Percentiles rank a stretch among this genome's conserved stretches.
These are phyloP conservation scores for Yarrowia galli DNA, from an alignment of 1,139 yeast genomes.

Conservation along the genomic window DNA sequence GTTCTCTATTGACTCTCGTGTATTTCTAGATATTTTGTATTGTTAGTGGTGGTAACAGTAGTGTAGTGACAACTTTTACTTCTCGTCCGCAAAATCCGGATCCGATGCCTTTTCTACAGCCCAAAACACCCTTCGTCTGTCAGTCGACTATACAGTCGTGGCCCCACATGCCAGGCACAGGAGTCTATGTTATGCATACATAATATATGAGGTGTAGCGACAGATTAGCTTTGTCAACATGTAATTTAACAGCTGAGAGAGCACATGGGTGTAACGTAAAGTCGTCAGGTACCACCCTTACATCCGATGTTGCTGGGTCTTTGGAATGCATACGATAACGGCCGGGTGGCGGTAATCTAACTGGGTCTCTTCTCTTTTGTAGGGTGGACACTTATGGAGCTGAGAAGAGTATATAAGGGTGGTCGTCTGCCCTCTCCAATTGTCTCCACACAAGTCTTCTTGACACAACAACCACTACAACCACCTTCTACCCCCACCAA, in stretches of 20 bases:
- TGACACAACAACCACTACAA: slow-evolving; percentile 1
- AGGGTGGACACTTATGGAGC: neutral
- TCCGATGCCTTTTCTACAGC: too few relatives aligned
- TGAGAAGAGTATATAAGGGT: neutral
- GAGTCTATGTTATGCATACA: slow-evolving; percentile 2
- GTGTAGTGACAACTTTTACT: neutral
- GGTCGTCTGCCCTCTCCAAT: neutral
- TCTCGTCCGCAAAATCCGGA: neutral
- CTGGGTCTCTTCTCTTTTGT: neutral
- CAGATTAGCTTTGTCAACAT: slow-evolving; percentile 2
- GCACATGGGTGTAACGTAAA: slow-evolving; percentile 4
- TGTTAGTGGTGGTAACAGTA: neutral
- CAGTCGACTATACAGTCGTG: neutral
- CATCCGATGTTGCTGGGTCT: slow-evolving; percentile 1
- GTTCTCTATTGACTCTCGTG: neutral
- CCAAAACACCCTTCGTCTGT: neutral
- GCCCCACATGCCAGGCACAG: slow-evolving; percentile 20
- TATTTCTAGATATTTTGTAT: slow-evolving; percentile 7
- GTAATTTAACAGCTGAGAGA: slow-evolving; percentile 12
- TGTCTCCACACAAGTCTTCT: slow-evolving; percentile 2
- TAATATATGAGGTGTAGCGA: neutral
- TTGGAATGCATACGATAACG: slow-evolving; percentile 7
- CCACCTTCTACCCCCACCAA: neutral
- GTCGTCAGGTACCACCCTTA: neutral
- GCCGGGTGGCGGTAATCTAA: slow-evolving; percentile 5